phyloP scores from a whole-genome alignment of 2,329 filamentous ascomycete species.

The Xylariales sp. region DNA sequence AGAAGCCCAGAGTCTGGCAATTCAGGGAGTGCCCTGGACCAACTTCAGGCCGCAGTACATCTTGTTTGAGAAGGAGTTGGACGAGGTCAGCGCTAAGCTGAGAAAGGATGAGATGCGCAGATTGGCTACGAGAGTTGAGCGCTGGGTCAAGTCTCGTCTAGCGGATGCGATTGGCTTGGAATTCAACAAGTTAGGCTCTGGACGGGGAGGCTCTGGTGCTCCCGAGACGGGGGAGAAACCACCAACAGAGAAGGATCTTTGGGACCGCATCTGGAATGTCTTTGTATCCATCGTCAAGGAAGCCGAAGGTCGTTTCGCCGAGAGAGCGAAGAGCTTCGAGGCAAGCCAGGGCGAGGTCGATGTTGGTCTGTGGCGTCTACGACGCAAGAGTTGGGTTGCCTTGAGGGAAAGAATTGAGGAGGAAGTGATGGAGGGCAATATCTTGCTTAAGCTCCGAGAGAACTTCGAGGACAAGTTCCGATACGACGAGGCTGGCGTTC shows the following conservation, averaged over 20 bases:
- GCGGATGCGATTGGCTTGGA: slow-evolving; percentile 85
- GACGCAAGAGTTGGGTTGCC: slow-evolving; percentile 91
- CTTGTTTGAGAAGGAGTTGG: slow-evolving; percentile 84
- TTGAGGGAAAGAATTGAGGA: slow-evolving; percentile 89
- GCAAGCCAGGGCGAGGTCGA: slow-evolving; percentile 88
- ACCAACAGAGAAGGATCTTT: slow-evolving; percentile 74
- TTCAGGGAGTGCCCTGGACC: slow-evolving; percentile 81
- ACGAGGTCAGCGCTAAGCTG: slow-evolving; percentile 78
- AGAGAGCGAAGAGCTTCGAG: slow-evolving; percentile 88
- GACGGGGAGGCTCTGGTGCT: slow-evolving; percentile 74
- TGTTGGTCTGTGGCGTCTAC: slow-evolving; percentile 84
- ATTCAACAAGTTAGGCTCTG: slow-evolving; percentile 93
- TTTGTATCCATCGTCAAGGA: slow-evolving; percentile 81
- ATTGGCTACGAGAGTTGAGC: slow-evolving; percentile 82
- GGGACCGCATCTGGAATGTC: slow-evolving; percentile 90
- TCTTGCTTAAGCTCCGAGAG: slow-evolving; percentile 89
- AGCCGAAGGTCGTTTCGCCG: slow-evolving; percentile 79
- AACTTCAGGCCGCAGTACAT: slow-evolving; percentile 76
- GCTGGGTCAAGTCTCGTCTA: slow-evolving; percentile 86
- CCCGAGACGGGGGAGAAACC: slow-evolving; percentile 74
- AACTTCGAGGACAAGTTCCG: slow-evolving; percentile 99
- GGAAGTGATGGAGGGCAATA: slow-evolving; percentile 96
- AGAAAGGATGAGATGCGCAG: slow-evolving; percentile 95
- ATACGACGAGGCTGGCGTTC: slow-evolving; percentile 91
- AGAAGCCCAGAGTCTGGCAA: slow-evolving; percentile 68